Evolutionary conservation across 495 filamentous ascomycete genomes (phyloP).

Genomic region (Thermothielavioides terrestris): DNA sequence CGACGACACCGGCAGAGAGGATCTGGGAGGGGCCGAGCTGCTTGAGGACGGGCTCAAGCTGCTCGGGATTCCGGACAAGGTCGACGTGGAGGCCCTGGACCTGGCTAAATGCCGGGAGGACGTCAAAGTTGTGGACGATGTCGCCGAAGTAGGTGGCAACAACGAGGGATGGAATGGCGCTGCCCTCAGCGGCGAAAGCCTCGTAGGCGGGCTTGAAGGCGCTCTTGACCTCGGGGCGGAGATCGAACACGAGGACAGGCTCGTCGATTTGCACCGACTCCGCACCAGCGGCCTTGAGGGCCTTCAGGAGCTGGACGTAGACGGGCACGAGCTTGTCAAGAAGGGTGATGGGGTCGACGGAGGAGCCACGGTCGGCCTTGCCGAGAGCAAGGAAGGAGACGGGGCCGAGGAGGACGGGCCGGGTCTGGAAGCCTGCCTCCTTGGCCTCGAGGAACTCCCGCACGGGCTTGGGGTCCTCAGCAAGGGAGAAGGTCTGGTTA

Average conservation of each 20-base stretch:
- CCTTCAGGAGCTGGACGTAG: conserved; percentile 79
- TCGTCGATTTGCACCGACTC: conserved; percentile 97
- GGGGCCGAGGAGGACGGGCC: conserved; percentile 89
- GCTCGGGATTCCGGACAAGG: conserved; percentile 93
- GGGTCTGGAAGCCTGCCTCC: conserved; percentile 84
- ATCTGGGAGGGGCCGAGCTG: conserved; percentile 81
- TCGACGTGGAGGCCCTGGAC: conserved; percentile 85
- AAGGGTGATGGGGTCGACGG: conserved; percentile 83
- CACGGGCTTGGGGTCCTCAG: conserved; percentile 82
- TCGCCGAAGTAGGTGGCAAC: conserved; percentile 98
- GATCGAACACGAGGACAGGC: conserved; percentile 89
- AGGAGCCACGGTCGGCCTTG: conserved; percentile 92
- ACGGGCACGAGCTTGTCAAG: conserved; percentile 84
- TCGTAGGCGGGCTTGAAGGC: conserved; percentile 98
- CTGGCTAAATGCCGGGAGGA: conserved; percentile 54
- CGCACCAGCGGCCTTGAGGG: conserved; percentile 92
- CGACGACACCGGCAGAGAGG: conserved; percentile 90
- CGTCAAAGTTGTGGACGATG: conserved; percentile 95
- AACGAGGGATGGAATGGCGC: conserved; percentile 68
- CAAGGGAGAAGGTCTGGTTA: conserved; percentile 89
- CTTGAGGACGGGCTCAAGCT: conserved; percentile 87
- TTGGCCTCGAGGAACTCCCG: conserved; percentile 93
- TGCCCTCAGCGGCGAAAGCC: conserved; percentile 66
- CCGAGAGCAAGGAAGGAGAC: conserved; percentile 93
- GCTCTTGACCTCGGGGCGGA: conserved; percentile 76